These are phyloP conservation scores for Backusella parvicylindrica DNA, from an alignment of 192 early-diverging fungal genomes.

Conservation along the genomic window DNA sequence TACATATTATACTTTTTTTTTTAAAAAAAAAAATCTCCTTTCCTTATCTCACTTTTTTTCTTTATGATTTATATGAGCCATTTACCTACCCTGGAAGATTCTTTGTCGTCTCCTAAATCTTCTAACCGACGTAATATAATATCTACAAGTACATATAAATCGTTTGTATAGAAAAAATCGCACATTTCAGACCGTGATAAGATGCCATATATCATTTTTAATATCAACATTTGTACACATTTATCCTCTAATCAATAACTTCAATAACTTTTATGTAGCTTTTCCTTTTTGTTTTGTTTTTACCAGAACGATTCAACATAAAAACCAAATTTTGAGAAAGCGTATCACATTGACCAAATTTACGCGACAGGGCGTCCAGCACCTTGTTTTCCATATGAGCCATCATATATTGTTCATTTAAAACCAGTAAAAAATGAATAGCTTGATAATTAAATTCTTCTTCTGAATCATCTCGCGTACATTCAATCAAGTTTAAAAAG, in stretches of 20 bases:
- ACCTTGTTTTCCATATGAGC: not conserved
- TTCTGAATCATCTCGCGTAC: not conserved
- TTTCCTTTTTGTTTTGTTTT: constrained; percentile 8
- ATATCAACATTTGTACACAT: constrained; percentile 49
- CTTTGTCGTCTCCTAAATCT: not conserved
- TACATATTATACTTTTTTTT: constrained; percentile 8
- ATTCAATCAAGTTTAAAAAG: not conserved
- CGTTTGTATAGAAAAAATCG: constrained; percentile 88
- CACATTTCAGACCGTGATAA: constrained; percentile 57
- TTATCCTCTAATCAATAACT: constrained; percentile 41
- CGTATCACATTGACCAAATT: constrained; percentile 37
- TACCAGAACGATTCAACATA: constrained; percentile 60
- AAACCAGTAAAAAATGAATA: not conserved
- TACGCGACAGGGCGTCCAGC: not conserved
- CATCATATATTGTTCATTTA: constrained; percentile 1
- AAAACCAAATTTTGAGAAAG: constrained; percentile 84
- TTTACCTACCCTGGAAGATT: constrained; percentile 71
- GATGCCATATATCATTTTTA: constrained; percentile 69
- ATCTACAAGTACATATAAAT: constrained; percentile 83
- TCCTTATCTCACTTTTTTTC: not conserved
- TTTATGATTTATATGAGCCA: constrained; percentile 11
- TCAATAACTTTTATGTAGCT: constrained; percentile 40
- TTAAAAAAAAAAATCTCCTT: not conserved
- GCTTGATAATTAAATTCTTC: not conserved
- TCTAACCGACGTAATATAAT: constrained; percentile 41